A percentile compares a stretch with the other conserved stretches of the same genome.
These are phyloP conservation scores for Kalanchoe fedtschenkoi DNA, from an alignment of 164 flowering plant species.

Conservation along the genomic window DNA sequence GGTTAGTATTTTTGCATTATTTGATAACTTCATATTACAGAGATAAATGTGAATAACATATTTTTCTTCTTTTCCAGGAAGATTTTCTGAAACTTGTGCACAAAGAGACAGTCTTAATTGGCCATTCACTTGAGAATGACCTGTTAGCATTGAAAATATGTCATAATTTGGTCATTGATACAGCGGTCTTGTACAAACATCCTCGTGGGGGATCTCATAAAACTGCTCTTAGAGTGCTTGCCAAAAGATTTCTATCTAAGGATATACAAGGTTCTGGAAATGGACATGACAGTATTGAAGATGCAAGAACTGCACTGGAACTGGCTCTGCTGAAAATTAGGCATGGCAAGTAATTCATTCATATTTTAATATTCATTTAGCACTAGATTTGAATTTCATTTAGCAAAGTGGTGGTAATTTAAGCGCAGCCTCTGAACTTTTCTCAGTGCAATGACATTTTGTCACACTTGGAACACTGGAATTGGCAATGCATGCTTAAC, in stretches of 20 bases:
- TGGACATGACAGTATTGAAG: constrained; percentile 96
- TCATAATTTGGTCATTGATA: constrained; percentile 78
- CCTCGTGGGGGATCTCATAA: constrained; percentile 69
- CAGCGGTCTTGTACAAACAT: constrained; percentile 76
- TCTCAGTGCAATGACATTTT: too few relatives aligned
- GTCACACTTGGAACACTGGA: too few relatives aligned
- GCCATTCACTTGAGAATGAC: constrained; percentile 98
- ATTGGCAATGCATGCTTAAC: too few relatives aligned
- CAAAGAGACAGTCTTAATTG: constrained; percentile 85
- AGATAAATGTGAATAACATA: constrained; percentile 9
- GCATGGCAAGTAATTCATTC: constrained; percentile 51
- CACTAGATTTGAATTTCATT: neutral
- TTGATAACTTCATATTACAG: neutral
- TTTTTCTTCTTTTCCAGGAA: constrained; percentile 41
- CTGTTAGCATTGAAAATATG: constrained; percentile 71
- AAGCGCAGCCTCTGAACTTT: too few relatives aligned
- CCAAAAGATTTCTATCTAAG: constrained; percentile 62
- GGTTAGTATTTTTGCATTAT: constrained; percentile 29
- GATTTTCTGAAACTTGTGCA: constrained; percentile 71
- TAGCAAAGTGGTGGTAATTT: neutral
- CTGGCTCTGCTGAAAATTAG: constrained; percentile 69
- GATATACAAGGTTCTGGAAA: constrained; percentile 70
- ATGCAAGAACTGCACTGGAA: constrained; percentile 94
- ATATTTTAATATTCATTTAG: neutral
- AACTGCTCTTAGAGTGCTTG: constrained; percentile 73